A percentile compares a stretch with the other conserved stretches of the same genome.
Evolutionary conservation across 2,329 filamentous ascomycete species (phyloP).

Genomic region (Clarireedia hainanense): DNA sequence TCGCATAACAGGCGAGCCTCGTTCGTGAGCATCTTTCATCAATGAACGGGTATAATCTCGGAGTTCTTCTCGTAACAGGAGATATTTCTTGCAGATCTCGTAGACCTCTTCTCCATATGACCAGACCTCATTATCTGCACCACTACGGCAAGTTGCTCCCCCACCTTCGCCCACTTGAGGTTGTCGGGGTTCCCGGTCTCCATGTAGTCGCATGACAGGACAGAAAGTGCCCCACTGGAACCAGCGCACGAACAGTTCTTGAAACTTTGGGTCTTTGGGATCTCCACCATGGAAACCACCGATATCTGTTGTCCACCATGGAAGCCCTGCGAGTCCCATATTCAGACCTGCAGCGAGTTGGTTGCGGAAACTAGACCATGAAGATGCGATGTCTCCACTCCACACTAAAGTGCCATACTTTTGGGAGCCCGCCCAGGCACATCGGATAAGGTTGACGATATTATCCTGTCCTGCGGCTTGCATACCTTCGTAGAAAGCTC

Average conservation of each 20-base stretch:
- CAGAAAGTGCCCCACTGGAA: constrained; percentile 64
- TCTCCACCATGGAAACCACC: constrained; percentile 62
- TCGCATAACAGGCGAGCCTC: constrained; percentile 53
- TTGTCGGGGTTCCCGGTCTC: constrained; percentile 54
- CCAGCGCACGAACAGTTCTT: constrained; percentile 59
- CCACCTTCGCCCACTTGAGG: constrained; percentile 27
- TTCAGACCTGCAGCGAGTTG: constrained; percentile 57
- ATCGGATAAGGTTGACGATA: constrained; percentile 51
- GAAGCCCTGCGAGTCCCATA: constrained; percentile 55
- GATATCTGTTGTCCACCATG: constrained; percentile 66
- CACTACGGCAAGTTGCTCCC: constrained; percentile 26
- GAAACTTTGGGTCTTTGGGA: constrained; percentile 45
- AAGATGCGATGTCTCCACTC: constrained; percentile 59
- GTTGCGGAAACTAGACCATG: constrained; percentile 50
- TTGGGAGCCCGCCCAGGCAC: constrained; percentile 52
- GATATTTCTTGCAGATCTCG: constrained; percentile 50
- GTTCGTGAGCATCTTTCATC: constrained; percentile 53
- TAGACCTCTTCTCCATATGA: constrained; percentile 55
- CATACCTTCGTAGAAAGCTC: constrained; percentile 53
- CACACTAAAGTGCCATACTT: constrained; percentile 59
- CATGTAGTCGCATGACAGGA: constrained; percentile 60
- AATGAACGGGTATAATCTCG: constrained; percentile 48
- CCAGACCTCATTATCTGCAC: constrained; percentile 57
- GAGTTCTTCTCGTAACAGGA: constrained; percentile 49
- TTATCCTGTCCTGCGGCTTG: constrained; percentile 42